Conservation (phyloP, 2,329 filamentous ascomycete genomes). For the Arthrinium phaeospermum region DNA sequence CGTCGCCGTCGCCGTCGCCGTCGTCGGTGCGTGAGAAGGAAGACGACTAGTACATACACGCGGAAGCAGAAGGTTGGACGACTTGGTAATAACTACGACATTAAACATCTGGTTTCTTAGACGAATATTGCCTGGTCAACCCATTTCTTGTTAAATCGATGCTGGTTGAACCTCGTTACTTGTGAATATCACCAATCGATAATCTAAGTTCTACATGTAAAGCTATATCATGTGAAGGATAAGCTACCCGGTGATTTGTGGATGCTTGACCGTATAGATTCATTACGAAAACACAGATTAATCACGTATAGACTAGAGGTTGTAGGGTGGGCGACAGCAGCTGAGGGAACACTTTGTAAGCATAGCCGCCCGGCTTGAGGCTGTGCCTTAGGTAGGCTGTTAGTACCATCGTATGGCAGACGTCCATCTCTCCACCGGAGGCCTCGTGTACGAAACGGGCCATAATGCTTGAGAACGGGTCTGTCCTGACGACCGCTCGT, state of each 20-base stretch:
- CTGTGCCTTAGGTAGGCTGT: not conserved
- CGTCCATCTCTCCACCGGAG: too few species aligned
- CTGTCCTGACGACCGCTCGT: not conserved
- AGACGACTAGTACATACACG: not conserved
- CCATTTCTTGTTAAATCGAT: not conserved
- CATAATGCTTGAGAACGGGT: too few species aligned
- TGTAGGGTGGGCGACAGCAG: not conserved
- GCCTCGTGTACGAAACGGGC: too few species aligned
- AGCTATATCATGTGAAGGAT: not conserved
- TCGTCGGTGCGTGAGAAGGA: not conserved
- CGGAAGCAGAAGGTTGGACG: not conserved
- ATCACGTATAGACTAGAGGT: not conserved
- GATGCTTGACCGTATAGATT: not conserved
- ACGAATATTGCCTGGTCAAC: not conserved
- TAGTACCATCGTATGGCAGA: not conserved
- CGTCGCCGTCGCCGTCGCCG: not conserved
- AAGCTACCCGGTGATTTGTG: not conserved
- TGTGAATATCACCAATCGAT: not conserved
- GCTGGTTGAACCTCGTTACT: not conserved
- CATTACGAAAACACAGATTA: not conserved
- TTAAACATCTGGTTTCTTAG: not conserved
- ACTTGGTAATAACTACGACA: not conserved
- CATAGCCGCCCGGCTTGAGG: not conserved
- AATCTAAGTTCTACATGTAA: not conserved
- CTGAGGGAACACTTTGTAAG: not conserved